Base-by-base conservation (phyloP, 2,329 filamentous ascomycete genomes). In the Pezicula radicicola region DNA sequence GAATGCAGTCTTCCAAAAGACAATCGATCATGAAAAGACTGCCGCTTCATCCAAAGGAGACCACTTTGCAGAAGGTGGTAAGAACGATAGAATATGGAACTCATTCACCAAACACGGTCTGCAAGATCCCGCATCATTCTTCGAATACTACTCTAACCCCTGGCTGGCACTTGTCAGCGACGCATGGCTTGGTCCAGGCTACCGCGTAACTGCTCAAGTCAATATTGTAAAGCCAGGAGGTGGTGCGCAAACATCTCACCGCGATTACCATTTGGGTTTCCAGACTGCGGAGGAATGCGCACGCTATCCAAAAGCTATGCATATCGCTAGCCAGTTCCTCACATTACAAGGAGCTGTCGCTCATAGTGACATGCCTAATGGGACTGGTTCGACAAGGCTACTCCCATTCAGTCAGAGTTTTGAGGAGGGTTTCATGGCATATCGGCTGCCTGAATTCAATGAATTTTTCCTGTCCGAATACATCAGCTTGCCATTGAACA, bases 221-320 rank as follows among this genome's bases (percentile, higher is more conserved):
- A 87, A 87, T 60, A 75, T 84, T 46, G 82, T 86, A 8, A 75
- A 76, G 40, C 81, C 83, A 0, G 80, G 81, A 16, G 80, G 79
- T 1, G 68, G 73, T 35, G 71, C 83, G 1, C 83, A 87, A 60
- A 74, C 77, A 27, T 71, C 70, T 16, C 83, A 87, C 60, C 73
- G 83, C 1, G 83, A 87, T 61, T 86, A 85, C 60, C 83, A 86
- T 59, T 72, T 87, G 1, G 83, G 83, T 0, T 85, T 86, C 66
- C 80, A 84, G 63, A 78, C 75, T 0, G 62, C 71, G 3, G 72
- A 73, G 6, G 68, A 67, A 1, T 75, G 72, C 41, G 70, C 71
- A 0, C 66, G 61, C 16, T 81, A 77, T 53, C 82, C 83, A 0
- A 73, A 71, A 37, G 72, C 72, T 0, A 71, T 76, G 63, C 83